Percentiles rank a stretch among this genome's conserved stretches.
phyloP scores from a whole-genome alignment of 768 basidiomycete species.

The Boletus patriciae region DNA sequence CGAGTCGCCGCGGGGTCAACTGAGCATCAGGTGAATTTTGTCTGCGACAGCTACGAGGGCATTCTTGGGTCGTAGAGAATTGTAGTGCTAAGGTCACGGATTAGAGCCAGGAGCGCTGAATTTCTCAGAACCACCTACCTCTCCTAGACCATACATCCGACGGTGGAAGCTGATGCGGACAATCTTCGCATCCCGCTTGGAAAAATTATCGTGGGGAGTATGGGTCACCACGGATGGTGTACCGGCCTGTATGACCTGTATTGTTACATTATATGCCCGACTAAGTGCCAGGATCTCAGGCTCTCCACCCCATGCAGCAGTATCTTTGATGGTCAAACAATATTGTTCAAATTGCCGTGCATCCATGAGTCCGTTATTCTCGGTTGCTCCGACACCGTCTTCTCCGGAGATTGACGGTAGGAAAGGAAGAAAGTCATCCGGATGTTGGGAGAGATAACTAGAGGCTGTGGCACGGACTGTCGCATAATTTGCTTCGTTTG shows the following conservation, averaged over 20 bases:
- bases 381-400: conserved; percentile 61
- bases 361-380: conserved; percentile 68
- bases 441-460: conserved; percentile 76
- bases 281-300: conserved; percentile 93
- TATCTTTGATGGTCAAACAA: conserved; percentile 74
- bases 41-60: conserved; percentile 29
- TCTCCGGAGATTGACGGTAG: conserved; percentile 73
- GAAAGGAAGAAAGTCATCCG: conserved; percentile 92
- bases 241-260: conserved; percentile 87
- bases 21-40: conserved; percentile 32
- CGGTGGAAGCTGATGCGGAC: conserved; percentile 89
- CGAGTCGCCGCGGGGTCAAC: conserved; percentile 13
- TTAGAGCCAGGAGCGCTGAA: conserved; percentile 2
- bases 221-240: conserved; percentile 84
- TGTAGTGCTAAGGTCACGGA: conserved; percentile 66
- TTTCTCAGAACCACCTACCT: conserved; percentile 53
- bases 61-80: conserved; percentile 68
- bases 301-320: conserved; percentile 96
- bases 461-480: conserved; percentile 70
- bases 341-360: conserved; percentile 66
- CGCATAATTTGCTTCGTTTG: conserved; percentile 57
- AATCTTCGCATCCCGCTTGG: conserved; percentile 37
- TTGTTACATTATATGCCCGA: conserved; percentile 75
- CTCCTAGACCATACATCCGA: conserved; percentile 92
- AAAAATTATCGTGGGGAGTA: conserved; percentile 47